Percentiles rank a stretch among this genome's conserved stretches.
phyloP scores from a whole-genome alignment of 2,329 filamentous ascomycete species.

The Helicocarpus griseus region DNA sequence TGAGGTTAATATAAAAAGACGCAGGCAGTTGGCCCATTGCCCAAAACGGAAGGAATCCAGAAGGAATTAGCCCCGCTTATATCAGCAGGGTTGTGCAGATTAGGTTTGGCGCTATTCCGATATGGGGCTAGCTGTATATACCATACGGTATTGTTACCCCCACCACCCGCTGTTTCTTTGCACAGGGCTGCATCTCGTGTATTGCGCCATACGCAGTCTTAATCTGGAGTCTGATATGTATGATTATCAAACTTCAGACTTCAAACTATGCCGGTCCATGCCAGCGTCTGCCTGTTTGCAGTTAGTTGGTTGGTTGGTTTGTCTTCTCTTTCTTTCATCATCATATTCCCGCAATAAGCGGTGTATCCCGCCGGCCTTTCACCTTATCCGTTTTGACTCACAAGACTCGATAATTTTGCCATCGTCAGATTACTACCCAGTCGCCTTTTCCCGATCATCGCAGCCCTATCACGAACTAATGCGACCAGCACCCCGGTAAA shows the following conservation, averaged over 20 bases:
- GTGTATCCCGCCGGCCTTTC: no score
- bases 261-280: background rate
- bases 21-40: background rate
- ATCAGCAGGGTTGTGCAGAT: background rate
- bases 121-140: background rate
- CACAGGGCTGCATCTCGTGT: no score
- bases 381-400: no score
- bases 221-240: no score
- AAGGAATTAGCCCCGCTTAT: background rate
- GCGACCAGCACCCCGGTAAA: no score
- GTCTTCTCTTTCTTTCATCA: background rate
- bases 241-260: background rate
- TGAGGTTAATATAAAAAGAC: background rate
- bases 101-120: constrained; percentile 3
- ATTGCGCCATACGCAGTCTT: no score
- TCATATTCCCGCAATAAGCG: background rate
- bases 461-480: no score
- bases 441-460: no score
- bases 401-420: no score
- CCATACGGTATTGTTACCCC: background rate
- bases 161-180: background rate
- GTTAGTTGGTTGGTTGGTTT: background rate
- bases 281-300: background rate
- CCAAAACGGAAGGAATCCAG: constrained; percentile 1
- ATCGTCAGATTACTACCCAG: no score